Evolutionary conservation across 1,139 yeast genomes (phyloP).

Genomic region (Kurtzmaniella quercitrusa): DNA sequence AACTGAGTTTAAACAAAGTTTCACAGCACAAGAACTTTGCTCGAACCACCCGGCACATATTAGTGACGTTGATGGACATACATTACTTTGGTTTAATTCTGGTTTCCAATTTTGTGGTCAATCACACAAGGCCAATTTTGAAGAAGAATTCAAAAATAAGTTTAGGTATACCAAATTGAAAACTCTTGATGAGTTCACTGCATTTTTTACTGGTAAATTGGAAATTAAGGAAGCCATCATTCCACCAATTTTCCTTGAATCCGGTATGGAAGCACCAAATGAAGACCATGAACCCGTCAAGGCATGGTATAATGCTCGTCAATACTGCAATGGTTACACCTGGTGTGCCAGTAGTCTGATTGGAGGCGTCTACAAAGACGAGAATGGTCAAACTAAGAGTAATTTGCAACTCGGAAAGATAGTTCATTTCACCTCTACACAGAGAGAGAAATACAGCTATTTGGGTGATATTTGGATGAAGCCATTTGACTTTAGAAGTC

Average conservation of each 20-base stretch:
- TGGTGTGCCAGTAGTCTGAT: constrained; percentile 39
- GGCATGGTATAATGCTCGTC: constrained; percentile 27
- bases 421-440: constrained; percentile 20
- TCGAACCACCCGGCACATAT: constrained; percentile 39
- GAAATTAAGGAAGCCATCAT: constrained; percentile 25
- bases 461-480: constrained; percentile 30
- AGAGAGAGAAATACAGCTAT: constrained; percentile 16
- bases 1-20: constrained; percentile 17
- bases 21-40: constrained; percentile 29
- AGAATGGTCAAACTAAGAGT: constrained; percentile 6
- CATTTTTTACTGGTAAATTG: constrained; percentile 22
- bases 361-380: constrained; percentile 18
- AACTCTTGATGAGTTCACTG: constrained; percentile 19
- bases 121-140: constrained; percentile 16
- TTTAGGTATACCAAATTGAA: constrained; percentile 18
- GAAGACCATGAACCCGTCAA: constrained; percentile 26
- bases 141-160: constrained; percentile 17
- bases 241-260: constrained; percentile 21
- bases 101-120: constrained; percentile 30
- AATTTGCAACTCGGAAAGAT: constrained; percentile 15
- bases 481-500: constrained; percentile 10
- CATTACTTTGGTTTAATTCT: constrained; percentile 32
- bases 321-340: constrained; percentile 31
- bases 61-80: constrained; percentile 25
- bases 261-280: constrained; percentile 13